Evolutionary conservation across 176 grass and related monocot genomes (phyloP).

Genomic region (Alopecurus myosuroides): DNA sequence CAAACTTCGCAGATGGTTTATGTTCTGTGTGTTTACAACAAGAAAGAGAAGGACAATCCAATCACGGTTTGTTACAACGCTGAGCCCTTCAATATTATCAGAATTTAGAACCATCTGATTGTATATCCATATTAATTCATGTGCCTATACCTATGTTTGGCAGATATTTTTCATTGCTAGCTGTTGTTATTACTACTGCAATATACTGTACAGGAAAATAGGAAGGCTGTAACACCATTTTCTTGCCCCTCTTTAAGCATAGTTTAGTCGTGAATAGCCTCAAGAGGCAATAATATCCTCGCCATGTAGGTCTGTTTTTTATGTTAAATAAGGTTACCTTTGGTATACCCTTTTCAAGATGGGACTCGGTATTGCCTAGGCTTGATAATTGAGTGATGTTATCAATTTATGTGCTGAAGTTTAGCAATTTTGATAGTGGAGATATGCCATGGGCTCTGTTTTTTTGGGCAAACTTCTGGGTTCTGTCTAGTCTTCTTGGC

Average conservation of each 20-base stretch:
- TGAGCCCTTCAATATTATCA: not conserved
- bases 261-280: not conserved
- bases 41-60: constrained; percentile 79
- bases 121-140: constrained; percentile 8
- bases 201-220: constrained; percentile 7
- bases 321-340: not conserved
- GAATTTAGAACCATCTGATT: not conserved
- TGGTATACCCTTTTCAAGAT: not conserved
- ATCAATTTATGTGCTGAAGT: not conserved
- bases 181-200: constrained; percentile 7
- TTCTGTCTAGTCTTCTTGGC: not conserved
- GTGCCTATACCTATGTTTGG: constrained; percentile 5
- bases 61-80: constrained; percentile 60
- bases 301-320: not conserved
- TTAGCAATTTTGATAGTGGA: not conserved
- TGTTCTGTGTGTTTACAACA: constrained; percentile 93
- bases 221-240: constrained; percentile 3
- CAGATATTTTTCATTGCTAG: not conserved
- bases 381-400: not conserved
- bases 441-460: not conserved
- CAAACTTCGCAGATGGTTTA: constrained; percentile 73
- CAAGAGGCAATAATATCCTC: not conserved
- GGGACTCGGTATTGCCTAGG: not conserved
- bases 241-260: not conserved
- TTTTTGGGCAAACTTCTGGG: not conserved